A percentile compares a stretch with the other conserved stretches of the same genome.
These are phyloP conservation scores for Multifurca ochricompacta DNA, from an alignment of 768 basidiomycete species.

Conservation along the genomic window DNA sequence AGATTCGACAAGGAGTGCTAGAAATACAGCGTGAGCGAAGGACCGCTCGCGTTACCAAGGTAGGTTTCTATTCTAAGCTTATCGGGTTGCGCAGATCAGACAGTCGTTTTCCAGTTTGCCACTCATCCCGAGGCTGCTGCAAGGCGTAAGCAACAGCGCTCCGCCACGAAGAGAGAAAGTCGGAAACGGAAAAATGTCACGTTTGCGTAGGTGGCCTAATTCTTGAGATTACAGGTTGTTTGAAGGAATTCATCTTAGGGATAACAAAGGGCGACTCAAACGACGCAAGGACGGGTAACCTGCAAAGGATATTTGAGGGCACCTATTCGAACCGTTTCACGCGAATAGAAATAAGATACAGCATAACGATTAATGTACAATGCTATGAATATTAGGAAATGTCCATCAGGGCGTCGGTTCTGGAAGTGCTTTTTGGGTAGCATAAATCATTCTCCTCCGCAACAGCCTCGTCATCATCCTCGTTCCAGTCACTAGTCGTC, in stretches of 20 bases:
- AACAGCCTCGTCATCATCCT: slow-evolving; percentile 75
- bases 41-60: slow-evolving; percentile 40
- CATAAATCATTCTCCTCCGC: slow-evolving; percentile 64
- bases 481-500: slow-evolving; percentile 85
- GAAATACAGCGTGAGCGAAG: slow-evolving; percentile 66
- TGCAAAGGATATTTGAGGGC: neutral
- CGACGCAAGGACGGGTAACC: slow-evolving; percentile 33
- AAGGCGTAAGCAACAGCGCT: slow-evolving; percentile 63
- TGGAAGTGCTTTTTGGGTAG: slow-evolving; percentile 39
- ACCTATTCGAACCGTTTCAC: neutral
- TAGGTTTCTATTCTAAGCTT: slow-evolving; percentile 22
- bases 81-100: neutral
- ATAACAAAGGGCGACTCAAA: slow-evolving; percentile 43
- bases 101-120: slow-evolving; percentile 40
- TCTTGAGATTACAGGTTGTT: neutral
- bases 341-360: slow-evolving; percentile 16
- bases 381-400: slow-evolving; percentile 27
- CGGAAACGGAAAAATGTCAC: slow-evolving; percentile 64
- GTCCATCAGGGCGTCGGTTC: slow-evolving; percentile 36
- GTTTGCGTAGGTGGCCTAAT: slow-evolving; percentile 44
- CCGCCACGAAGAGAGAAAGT: slow-evolving; percentile 75
- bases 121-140: slow-evolving; percentile 72
- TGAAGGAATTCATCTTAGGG: slow-evolving; percentile 28
- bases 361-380: slow-evolving; percentile 9
- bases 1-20: slow-evolving; percentile 64